Base-by-base conservation (phyloP, 2,329 filamentous ascomycete species). In the Monosporascus sp. region DNA sequence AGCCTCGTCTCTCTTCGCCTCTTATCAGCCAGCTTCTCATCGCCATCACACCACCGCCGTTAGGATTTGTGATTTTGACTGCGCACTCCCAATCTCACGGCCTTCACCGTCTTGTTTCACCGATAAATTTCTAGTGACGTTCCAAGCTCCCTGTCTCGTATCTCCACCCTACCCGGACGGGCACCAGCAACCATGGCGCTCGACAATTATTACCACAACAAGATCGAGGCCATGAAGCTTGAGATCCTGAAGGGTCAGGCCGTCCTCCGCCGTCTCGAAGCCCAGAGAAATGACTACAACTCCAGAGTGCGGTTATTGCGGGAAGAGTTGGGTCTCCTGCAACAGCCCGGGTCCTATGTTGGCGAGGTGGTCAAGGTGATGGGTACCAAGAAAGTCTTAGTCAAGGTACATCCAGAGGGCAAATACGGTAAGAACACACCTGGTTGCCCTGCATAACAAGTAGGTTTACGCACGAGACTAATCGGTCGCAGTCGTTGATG, bases 361-460 rank as follows among this genome's bases (percentile, higher is more conserved):
- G 94, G 94, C 55, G 94, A 99, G 76, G 94, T 99, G n/a, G 94
- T 99, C 70, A 99, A 97, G 81, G 94, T 97, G 54, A 99, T 99
- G 94, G 87, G 93, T 69, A 99, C 94, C 53, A 99, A 99, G 78
- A 97, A 99, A 80, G 91, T 99, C 50, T 80, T 99, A 54, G 94
- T 99, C 64, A 99, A 99, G 77, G 94, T 99, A 65, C 94, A 99
- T 74, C 94, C 94, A 9, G 94, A 99, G 74, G 94, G 94, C 67
- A 99, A 99, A 96, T 99, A 99, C 67, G 94, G 93, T 96, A 78
- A 58, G 86, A 46, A n/a, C 24, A 25, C 43, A 25, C 20, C 14
- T 25, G 14, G 6, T 46, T 27, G 3, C 22, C 22, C 50, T 11
- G 8, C 24, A 6, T 31, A 7, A 20, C 35, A 41, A 37, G 9